A percentile compares a stretch with the other conserved stretches of the same genome.
phyloP scores from a whole-genome alignment of 2,329 filamentous ascomycete genomes.

The Calonectria hongkongensis region DNA sequence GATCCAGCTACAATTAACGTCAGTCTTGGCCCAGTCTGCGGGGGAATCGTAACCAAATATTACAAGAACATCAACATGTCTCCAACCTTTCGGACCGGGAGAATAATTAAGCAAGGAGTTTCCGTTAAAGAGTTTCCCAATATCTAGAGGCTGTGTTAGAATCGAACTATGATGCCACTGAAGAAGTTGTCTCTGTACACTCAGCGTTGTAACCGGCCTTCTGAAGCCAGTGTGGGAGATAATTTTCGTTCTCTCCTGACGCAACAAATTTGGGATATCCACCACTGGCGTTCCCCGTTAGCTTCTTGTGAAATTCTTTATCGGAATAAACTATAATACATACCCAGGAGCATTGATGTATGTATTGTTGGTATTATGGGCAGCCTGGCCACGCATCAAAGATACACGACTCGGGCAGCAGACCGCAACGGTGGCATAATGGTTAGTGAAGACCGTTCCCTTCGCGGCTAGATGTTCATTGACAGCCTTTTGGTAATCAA shows the following conservation, averaged over 20 bases:
- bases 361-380: conserved; percentile 55
- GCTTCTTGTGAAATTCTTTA: background rate
- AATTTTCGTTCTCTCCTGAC: conserved; percentile 37
- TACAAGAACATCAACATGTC: conserved; percentile 29
- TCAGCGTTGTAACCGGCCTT: conserved; percentile 44
- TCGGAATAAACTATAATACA: background rate
- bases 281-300: conserved; percentile 3
- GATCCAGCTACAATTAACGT: conserved; percentile 33
- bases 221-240: conserved; percentile 44
- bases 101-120: conserved; percentile 38
- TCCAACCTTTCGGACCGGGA: conserved; percentile 38
- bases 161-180: background rate
- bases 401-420: conserved; percentile 54
- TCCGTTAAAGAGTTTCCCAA: conserved; percentile 46
- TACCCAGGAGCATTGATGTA: conserved; percentile 30
- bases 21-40: background rate
- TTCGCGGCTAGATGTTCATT: conserved; percentile 46
- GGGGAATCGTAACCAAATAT: background rate
- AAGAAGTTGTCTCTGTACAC: background rate
- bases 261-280: conserved; percentile 37
- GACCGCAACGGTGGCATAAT: conserved; percentile 52
- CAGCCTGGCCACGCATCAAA: conserved; percentile 50
- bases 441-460: conserved; percentile 51
- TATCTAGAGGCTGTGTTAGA: conserved; percentile 11
- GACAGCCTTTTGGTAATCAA: conserved; percentile 39